Evolutionary conservation across 768 basidiomycete species (phyloP), one percentile per base, ranked within the genome.

Genomic region (Pleurotus platypus): DNA sequence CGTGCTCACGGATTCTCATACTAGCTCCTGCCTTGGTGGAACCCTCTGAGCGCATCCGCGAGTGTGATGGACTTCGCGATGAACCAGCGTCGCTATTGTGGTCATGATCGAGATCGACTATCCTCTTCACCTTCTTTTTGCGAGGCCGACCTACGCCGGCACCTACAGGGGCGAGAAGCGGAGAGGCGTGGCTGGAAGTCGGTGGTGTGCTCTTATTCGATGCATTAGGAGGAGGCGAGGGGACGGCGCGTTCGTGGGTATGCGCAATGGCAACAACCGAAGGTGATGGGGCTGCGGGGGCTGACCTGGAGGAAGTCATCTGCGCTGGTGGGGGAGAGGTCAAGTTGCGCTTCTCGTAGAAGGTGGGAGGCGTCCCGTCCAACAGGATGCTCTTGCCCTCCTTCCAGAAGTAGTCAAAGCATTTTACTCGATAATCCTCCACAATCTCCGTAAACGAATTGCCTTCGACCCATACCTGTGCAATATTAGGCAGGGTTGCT

Each of bases 391-490:
- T 73, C 71, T 86, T 91, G n/a, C 86, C 86, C 72, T 97, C 95
- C 63, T 85, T 85, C 72, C 79, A 84, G 68, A 98, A 98, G 65
- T 83, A 82, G 57, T 88, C 84, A 66, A 95, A 95, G 68, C 94
- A 90, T 20, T 83, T 76, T 35, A 90, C 68, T 15, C 94, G 80
- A 69, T 90, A 92, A 40, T 80, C 80, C 55, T 89, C 86, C 61
- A 90, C 89, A 39, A 79, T 71, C 58, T 89, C 85, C 40, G 78
- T 75, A 62, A 97, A 81, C 0, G 90, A 90, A 65, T 99, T 98
- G 3, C 89, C 90, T 54, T 88, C 83, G 18, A 94, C 75, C 85
- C 87, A 95, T 2, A 98, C 77, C 64, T 94, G 87, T 8, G 77
- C 60, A 39, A 98, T 82, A 62, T 89, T 84, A 11, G 94, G 92